A percentile compares a stretch with the other conserved stretches of the same genome.
These are phyloP conservation scores for Amanita fuliginea DNA, from an alignment of 768 basidiomycete species.

Conservation along the genomic window DNA sequence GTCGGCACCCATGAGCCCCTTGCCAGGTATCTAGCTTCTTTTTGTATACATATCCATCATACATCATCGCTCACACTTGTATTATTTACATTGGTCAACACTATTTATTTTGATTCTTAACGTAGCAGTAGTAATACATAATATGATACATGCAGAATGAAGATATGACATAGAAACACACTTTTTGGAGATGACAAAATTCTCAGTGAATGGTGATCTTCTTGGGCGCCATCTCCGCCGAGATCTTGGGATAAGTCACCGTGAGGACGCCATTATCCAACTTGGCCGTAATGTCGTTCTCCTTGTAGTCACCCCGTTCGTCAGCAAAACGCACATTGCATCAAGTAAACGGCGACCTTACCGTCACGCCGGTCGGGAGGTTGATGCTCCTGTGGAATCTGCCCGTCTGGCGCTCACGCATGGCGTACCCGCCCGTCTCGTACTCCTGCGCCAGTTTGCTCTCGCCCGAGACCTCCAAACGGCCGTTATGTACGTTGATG, in stretches of 20 bases:
- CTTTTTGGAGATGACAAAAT: neutral
- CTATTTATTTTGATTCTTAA: too few relatives aligned
- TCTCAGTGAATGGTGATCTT: constrained; percentile 18
- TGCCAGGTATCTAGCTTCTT: neutral
- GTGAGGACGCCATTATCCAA: constrained; percentile 33
- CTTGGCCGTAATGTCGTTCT: constrained; percentile 24
- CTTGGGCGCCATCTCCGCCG: constrained; percentile 23
- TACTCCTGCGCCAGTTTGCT: constrained; percentile 18
- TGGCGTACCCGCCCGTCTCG: constrained; percentile 24
- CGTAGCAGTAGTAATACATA: too few relatives aligned
- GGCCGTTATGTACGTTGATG: constrained; percentile 38
- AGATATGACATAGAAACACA: neutral
- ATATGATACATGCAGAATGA: neutral
- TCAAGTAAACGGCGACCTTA: too few relatives aligned
- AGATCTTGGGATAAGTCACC: constrained; percentile 33
- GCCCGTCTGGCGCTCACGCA: constrained; percentile 39
- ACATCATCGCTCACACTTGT: neutral
- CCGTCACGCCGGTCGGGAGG: constrained; percentile 41
- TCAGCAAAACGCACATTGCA: too few relatives aligned
- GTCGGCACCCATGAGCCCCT: neutral
- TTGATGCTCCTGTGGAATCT: constrained; percentile 30
- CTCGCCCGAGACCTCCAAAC: constrained; percentile 41
- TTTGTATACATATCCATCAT: too few relatives aligned
- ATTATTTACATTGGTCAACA: too few relatives aligned
- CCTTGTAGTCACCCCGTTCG: too few relatives aligned